Evolutionary conservation across 768 basidiomycete species (phyloP).

Genomic region (Mrakia gelida): DNA sequence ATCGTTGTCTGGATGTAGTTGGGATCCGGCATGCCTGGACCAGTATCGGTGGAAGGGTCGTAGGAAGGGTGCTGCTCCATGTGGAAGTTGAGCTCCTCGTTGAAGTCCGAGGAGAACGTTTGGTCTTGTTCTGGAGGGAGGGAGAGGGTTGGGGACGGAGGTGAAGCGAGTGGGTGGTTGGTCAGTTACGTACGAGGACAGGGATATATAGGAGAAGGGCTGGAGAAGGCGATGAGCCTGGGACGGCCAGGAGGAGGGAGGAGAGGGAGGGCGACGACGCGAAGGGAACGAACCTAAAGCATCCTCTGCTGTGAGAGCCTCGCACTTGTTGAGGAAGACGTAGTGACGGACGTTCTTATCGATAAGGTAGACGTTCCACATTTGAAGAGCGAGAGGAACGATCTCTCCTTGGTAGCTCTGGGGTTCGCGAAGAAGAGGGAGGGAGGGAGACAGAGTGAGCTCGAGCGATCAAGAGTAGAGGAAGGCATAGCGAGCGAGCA

Average conservation of each 20-base stretch:
- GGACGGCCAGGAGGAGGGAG: not conserved
- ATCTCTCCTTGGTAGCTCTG: constrained; percentile 19
- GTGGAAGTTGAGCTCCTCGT: constrained; percentile 12
- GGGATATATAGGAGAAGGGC: not conserved
- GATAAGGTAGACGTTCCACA: constrained; percentile 19
- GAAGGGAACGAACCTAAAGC: not conserved
- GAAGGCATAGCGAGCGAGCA: not conserved
- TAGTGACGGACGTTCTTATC: constrained; percentile 16
- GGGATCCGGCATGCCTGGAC: constrained; percentile 4
- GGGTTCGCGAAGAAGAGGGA: not conserved
- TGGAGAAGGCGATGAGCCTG: not conserved
- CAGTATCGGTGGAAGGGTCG: not conserved
- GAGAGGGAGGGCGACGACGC: not conserved
- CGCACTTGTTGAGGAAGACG: constrained; percentile 18
- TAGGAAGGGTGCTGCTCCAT: constrained; percentile 9
- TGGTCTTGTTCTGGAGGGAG: constrained; percentile 2
- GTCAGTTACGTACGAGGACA: not conserved
- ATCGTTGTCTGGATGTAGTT: constrained; percentile 15
- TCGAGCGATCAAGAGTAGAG: not conserved
- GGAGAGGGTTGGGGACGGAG: not conserved
- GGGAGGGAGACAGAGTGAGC: not conserved
- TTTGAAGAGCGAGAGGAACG: constrained; percentile 12
- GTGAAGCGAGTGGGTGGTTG: not conserved
- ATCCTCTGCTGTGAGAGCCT: constrained; percentile 15
- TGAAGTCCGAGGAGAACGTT: constrained; percentile 14